Base-by-base conservation (phyloP, 139 green algal species). In the Chlamydomonas schloesseri region DNA sequence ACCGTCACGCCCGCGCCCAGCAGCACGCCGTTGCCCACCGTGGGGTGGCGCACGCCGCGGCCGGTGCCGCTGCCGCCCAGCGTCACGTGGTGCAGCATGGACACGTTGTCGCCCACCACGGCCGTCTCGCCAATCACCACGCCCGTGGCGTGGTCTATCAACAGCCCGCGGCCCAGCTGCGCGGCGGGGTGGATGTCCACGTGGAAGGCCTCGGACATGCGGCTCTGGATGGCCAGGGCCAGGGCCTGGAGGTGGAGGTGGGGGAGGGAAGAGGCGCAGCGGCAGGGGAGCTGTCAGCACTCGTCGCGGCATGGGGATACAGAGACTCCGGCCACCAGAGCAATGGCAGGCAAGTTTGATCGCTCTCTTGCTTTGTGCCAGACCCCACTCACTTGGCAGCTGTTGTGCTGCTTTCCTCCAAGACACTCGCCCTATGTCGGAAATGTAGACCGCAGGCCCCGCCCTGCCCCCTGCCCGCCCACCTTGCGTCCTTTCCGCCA, bases 91-190 rank as follows among this genome's bases (percentile, higher is more conserved):
- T 99, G 97, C 74, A 99, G 93, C 90, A 99, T 97, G 13, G 95
- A 98, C 9, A 98, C 97, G 88, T 98, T 97, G 87, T 99, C 95
- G 13, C 96, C 96, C 15, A 99, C 87, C 76, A 98, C 93, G 17
- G 97, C 96, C 11, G 97, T 99, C 91, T 99, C 97, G 3, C 98
- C 97, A 18, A 99, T 97, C 15, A 99, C 97, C 1, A 98, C 89
- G 3, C 97, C 97, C 26, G 96, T 99, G 17, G 93, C 97, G 89
- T 99, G 97, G 89, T 99, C 97, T 3, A 99, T 89, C 36, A 99
- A 79, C 15, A 99, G 90, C 57, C 97, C 97, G 3, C 89, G 79
- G 0, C 97, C 97, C 3, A 99, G 80, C 24, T 73, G 71, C 1
- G 96, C 97, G 3, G 87, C 96, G 17, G 97, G 97, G 89, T 99